These are phyloP conservation scores for Aspergillus nidulans DNA, from an alignment of 495 filamentous ascomycete genomes.

Conservation along the genomic window DNA sequence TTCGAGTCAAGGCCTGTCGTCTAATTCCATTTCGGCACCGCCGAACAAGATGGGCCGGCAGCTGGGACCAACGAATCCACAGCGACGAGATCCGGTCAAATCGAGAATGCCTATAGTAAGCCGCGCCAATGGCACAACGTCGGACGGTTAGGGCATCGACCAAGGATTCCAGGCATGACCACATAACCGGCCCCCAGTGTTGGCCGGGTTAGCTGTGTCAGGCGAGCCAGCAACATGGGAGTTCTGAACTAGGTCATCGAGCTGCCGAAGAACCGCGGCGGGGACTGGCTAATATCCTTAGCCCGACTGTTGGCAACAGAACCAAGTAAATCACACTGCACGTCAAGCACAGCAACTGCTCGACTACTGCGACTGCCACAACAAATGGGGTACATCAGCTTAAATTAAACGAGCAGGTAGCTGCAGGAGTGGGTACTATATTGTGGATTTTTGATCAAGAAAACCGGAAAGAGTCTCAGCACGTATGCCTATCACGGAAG, in stretches of 20 bases:
- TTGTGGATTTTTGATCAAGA: neutral
- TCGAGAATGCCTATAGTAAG: conserved; percentile 12
- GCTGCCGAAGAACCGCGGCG: conserved; percentile 10
- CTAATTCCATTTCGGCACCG: conserved; percentile 12
- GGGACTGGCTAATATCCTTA: conserved; percentile 6
- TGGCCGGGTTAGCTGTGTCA: conserved; percentile 6
- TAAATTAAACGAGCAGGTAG: neutral
- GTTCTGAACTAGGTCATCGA: conserved; percentile 1
- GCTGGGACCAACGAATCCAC: conserved; percentile 9
- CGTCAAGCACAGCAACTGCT: conserved; percentile 10
- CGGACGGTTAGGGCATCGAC: conserved; percentile 5
- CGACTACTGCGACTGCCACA: neutral
- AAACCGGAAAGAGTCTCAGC: neutral
- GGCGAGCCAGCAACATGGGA: conserved; percentile 5
- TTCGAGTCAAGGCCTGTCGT: conserved; percentile 16
- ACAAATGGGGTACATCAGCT: neutral
- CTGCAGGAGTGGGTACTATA: conserved; percentile 1
- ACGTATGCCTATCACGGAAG: conserved; percentile 11
- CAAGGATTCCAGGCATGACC: conserved; percentile 10
- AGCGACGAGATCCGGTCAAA: conserved; percentile 16
- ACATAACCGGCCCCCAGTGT: conserved; percentile 15
- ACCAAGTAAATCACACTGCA: conserved; percentile 11
- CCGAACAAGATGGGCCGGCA: conserved; percentile 14
- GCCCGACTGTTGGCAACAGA: conserved; percentile 18
- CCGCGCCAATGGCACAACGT: conserved; percentile 17